Evolutionary conservation across 2,329 filamentous ascomycete species (phyloP).

Genomic region (Microsporum audouinii): DNA sequence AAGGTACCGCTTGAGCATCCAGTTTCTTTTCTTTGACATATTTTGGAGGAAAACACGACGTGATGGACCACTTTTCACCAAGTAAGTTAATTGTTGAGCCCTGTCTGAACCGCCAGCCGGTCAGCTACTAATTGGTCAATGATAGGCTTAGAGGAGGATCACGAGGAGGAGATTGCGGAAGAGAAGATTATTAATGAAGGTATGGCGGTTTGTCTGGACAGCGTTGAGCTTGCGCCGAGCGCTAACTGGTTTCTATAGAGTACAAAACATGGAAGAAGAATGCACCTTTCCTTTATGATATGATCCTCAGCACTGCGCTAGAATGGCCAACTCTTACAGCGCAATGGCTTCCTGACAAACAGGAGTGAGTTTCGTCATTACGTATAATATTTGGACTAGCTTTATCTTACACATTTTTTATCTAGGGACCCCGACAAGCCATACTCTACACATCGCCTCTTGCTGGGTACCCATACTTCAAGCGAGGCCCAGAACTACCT

Average conservation of each 20-base stretch:
- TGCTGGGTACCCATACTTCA: conserved; percentile 91
- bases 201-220: conserved; percentile 24
- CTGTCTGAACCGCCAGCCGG: background rate
- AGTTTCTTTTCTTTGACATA: background rate
- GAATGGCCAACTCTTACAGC: conserved; percentile 96
- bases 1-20: background rate
- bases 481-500: conserved; percentile 78
- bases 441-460: conserved; percentile 73
- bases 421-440: conserved; percentile 65
- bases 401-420: conserved; percentile 9
- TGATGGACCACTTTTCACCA: conserved; percentile 5
- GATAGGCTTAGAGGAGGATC: conserved; percentile 28
- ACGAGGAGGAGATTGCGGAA: conserved; percentile 63
- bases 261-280: conserved; percentile 99
- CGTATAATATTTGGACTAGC: background rate
- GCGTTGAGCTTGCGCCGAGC: background rate
- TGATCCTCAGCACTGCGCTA: conserved; percentile 87
- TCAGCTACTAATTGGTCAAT: background rate
- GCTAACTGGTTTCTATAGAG: conserved; percentile 42
- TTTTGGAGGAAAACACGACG: background rate
- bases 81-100: conserved; percentile 2
- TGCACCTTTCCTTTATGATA: conserved; percentile 93
- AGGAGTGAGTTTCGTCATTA: conserved; percentile 45
- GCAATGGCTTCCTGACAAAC: conserved; percentile 95
- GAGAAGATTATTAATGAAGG: conserved; percentile 92